These are phyloP conservation scores for Calendula officinalis DNA, from an alignment of 129 eudicot species.

Conservation along the genomic window DNA sequence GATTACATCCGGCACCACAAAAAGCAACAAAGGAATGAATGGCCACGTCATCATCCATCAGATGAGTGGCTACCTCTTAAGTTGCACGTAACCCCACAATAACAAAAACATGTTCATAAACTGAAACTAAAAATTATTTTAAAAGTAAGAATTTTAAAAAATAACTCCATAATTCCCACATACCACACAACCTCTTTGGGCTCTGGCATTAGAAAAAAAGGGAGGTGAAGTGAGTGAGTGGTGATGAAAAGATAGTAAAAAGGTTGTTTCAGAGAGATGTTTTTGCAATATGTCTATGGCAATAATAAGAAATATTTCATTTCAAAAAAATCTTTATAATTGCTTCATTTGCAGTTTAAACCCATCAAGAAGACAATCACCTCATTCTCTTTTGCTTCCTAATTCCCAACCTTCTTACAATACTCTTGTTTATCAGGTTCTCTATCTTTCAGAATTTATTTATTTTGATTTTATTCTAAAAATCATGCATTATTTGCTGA, in stretches of 20 bases:
- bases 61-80: slow-evolving; percentile 31
- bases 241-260: slow-evolving; percentile 19
- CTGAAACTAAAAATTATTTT: background rate
- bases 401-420: slow-evolving; percentile 44
- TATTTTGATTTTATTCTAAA: too few species aligned
- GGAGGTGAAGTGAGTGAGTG: background rate
- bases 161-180: background rate
- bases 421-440: slow-evolving; percentile 63
- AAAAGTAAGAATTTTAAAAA: too few species aligned
- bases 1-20: background rate
- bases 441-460: too few species aligned
- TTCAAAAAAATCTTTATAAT: slow-evolving; percentile 13
- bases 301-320: slow-evolving; percentile 33
- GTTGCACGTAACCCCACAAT: slow-evolving; percentile 23
- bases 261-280: slow-evolving; percentile 34
- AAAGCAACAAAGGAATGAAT: background rate
- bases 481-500: too few species aligned
- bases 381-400: slow-evolving; percentile 34
- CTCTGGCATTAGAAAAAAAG: background rate
- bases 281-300: slow-evolving; percentile 75
- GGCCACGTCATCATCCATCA: slow-evolving; percentile 35
- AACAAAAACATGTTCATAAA: background rate
- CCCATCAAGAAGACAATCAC: slow-evolving; percentile 38
- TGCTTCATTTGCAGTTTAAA: slow-evolving; percentile 39
- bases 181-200: background rate